Percentiles rank a stretch among this genome's conserved stretches.
These are phyloP conservation scores for Arabidopsis hybrid DNA, from an alignment of 441 rosid genomes.

Conservation along the genomic window DNA sequence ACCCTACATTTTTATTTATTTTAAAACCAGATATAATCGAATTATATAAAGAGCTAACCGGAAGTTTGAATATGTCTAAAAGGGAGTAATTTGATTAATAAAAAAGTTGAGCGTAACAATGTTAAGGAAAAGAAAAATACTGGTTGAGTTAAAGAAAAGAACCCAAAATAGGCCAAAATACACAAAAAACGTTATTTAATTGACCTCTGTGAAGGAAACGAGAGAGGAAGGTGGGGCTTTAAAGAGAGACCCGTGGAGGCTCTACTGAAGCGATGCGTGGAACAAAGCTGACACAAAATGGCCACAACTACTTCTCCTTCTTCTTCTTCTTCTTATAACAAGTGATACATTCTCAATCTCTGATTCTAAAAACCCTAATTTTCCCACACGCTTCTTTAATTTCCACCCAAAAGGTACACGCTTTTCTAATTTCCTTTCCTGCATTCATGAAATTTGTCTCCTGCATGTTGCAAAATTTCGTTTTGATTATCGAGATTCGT, in stretches of 20 bases:
- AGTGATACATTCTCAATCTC: constrained; percentile 29
- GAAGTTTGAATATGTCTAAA: not conserved
- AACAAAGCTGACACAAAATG: constrained; percentile 53
- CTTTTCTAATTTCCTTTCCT: not conserved
- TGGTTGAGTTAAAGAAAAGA: not conserved
- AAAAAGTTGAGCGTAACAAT: not conserved
- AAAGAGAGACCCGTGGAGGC: constrained; percentile 66
- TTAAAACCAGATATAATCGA: not conserved
- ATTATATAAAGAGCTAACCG: not conserved
- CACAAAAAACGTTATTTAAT: not conserved
- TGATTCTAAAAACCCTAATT: constrained; percentile 35
- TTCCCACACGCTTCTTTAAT: not conserved
- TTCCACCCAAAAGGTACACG: constrained; percentile 1
- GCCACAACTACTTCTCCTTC: constrained; percentile 45
- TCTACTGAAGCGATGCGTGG: constrained; percentile 60
- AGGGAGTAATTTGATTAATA: not conserved
- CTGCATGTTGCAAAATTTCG: not conserved
- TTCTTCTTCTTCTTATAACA: constrained; percentile 34
- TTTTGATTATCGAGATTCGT: not conserved
- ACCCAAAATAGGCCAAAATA: not conserved
- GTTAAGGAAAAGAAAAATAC: not conserved
- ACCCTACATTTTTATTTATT: not conserved
- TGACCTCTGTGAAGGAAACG: constrained; percentile 3
- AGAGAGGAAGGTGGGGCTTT: constrained; percentile 34
- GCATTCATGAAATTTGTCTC: constrained; percentile 33